A percentile compares a stretch with the other conserved stretches of the same genome.
Conservation (phyloP, 176 grass and related monocot genomes). For the Echinochloa phyllopogon region DNA sequence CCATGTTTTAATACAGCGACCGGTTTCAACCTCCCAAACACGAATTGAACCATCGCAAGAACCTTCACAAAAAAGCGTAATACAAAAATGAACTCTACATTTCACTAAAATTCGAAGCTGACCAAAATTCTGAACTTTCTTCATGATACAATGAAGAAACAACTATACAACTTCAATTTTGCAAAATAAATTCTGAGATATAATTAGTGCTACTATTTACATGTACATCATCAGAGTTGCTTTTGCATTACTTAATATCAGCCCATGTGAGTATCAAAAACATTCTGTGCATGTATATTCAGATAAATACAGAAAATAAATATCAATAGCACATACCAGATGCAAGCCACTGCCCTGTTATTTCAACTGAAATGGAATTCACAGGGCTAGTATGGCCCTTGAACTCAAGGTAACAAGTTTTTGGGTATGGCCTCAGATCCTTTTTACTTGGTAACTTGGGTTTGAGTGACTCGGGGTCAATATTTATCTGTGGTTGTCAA, state of each 20-base stretch:
- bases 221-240: not conserved
- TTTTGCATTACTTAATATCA: not conserved
- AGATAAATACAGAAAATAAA: slow-evolving; percentile 14
- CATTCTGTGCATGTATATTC: slow-evolving; percentile 1
- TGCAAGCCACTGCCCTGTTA: slow-evolving; percentile 85
- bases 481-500: slow-evolving; percentile 81
- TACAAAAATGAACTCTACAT: not conserved
- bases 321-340: slow-evolving; percentile 65
- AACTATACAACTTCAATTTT: not conserved
- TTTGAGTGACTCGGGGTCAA: slow-evolving; percentile 92
- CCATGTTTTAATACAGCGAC: slow-evolving; percentile 78
- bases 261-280: slow-evolving; percentile 7
- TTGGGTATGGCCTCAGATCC: slow-evolving; percentile 93
- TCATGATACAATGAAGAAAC: not conserved
- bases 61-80: slow-evolving; percentile 53
- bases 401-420: slow-evolving; percentile 92
- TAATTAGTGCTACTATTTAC: not conserved
- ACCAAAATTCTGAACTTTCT: not conserved
- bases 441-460: slow-evolving; percentile 95
- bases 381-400: slow-evolving; percentile 80
- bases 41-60: slow-evolving; percentile 88
- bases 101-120: not conserved
- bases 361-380: slow-evolving; percentile 83
- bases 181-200: not conserved
- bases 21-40: slow-evolving; percentile 98